Conservation (phyloP, 495 filamentous ascomycete genomes). For the Penicillium coprophilum region DNA sequence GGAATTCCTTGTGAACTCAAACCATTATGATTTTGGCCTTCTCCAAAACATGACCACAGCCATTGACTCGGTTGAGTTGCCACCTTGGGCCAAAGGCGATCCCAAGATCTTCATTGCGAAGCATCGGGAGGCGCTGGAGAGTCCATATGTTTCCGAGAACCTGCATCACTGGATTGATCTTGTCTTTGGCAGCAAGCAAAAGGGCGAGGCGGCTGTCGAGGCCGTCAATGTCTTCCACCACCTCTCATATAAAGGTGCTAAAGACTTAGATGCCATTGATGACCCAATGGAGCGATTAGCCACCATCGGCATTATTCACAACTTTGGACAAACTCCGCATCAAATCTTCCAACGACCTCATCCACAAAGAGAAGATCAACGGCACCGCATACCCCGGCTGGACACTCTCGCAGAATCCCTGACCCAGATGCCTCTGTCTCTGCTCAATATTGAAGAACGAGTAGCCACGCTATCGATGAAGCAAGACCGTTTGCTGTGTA, state of each 20-base stretch:
- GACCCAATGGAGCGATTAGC: constrained; percentile 81
- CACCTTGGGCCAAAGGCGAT: constrained; percentile 96
- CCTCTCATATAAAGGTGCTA: constrained; percentile 89
- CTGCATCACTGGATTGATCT: constrained; percentile 96
- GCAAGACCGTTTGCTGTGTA: constrained; percentile 79
- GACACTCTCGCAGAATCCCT: constrained; percentile 77
- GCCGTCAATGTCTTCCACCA: constrained; percentile 94
- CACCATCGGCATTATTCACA: constrained; percentile 94
- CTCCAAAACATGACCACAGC: constrained; percentile 74
- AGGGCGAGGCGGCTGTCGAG: constrained; percentile 88
- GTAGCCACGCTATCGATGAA: constrained; percentile 82
- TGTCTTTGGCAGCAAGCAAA: constrained; percentile 92
- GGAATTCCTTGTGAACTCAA: constrained; percentile 88
- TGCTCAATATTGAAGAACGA: constrained; percentile 76
- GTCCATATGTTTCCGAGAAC: constrained; percentile 85
- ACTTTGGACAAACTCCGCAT: constrained; percentile 95
- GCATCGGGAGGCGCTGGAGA: constrained; percentile 90
- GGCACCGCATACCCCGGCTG: constrained; percentile 61
- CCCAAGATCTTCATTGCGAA: constrained; percentile 95
- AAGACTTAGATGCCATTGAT: constrained; percentile 85
- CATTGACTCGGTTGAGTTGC: constrained; percentile 81
- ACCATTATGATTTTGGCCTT: constrained; percentile 87
- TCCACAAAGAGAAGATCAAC: constrained; percentile 64
- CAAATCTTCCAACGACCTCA: constrained; percentile 88
- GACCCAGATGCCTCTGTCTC: constrained; percentile 75